A percentile compares a stretch with the other conserved stretches of the same genome.
phyloP scores from a whole-genome alignment of 768 basidiomycete species.

The Leccinellum luteum region DNA sequence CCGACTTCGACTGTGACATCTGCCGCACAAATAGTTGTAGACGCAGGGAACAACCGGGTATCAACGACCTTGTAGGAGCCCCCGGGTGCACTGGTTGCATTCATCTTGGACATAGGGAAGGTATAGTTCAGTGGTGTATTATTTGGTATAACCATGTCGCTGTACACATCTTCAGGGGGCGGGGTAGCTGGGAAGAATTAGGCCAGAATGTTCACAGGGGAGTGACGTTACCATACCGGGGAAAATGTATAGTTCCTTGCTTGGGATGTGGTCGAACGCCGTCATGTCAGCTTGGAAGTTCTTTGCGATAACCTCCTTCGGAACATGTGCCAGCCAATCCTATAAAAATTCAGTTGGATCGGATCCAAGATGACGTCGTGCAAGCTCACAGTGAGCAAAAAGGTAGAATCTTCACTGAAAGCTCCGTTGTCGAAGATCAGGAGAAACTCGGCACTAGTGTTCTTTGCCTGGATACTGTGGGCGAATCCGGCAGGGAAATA shows the following conservation, averaged over 20 bases:
- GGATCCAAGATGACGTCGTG: neutral
- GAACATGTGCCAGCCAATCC: constrained; percentile 67
- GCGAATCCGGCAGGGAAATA: constrained; percentile 58
- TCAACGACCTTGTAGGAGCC: constrained; percentile 64
- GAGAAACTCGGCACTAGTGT: constrained; percentile 51
- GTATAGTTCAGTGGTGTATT: constrained; percentile 51
- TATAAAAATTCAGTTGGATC: constrained; percentile 24
- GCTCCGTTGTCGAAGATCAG: constrained; percentile 41
- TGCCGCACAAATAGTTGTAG: constrained; percentile 53
- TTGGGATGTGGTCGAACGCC: constrained; percentile 55
- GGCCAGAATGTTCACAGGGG: neutral
- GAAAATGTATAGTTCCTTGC: constrained; percentile 55
- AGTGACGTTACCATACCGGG: constrained; percentile 30
- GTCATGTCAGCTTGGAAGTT: constrained; percentile 53
- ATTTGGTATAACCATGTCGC: constrained; percentile 48
- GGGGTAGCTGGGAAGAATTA: constrained; percentile 32
- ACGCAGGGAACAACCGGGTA: constrained; percentile 48
- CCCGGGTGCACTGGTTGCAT: constrained; percentile 43
- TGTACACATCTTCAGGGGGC: constrained; percentile 39
- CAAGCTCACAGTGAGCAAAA: constrained; percentile 36
- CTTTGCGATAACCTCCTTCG: constrained; percentile 57
- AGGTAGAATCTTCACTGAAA: constrained; percentile 60
- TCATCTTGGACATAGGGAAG: constrained; percentile 50
- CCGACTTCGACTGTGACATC: constrained; percentile 59
- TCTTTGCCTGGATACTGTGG: constrained; percentile 54